Evolutionary conservation across 2,329 filamentous ascomycete genomes (phyloP).

Genomic region (Trichoderma oligosporum): DNA sequence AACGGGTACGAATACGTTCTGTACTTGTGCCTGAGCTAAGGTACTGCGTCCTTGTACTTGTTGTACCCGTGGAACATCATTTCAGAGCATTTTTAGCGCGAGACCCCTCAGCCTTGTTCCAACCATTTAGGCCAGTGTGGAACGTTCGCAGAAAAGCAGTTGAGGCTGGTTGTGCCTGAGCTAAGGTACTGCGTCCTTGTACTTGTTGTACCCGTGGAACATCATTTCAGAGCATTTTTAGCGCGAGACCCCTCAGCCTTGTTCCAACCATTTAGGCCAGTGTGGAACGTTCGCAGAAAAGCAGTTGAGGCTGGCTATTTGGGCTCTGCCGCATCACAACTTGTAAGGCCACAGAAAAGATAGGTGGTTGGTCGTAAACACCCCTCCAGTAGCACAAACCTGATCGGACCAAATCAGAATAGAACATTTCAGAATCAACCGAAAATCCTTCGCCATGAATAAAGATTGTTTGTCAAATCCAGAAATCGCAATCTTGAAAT

Average conservation of each 20-base stretch:
- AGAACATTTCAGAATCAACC: conserved; percentile 2
- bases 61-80: too few species aligned
- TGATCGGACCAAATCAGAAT: too few species aligned
- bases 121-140: neutral
- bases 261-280: neutral
- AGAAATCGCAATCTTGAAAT: conserved; percentile 4
- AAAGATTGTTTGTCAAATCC: neutral
- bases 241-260: conserved; percentile 15
- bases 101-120: conserved; percentile 18
- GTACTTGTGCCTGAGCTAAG: conserved; percentile 11
- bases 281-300: too few species aligned
- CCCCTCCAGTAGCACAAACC: too few species aligned
- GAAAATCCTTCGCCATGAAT: neutral
- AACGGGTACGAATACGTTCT: conserved; percentile 19
- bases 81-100: neutral
- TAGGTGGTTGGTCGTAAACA: too few species aligned
- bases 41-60: too few species aligned
- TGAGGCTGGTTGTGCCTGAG: conserved; percentile 6
- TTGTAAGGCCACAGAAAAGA: neutral
- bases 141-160: too few species aligned
- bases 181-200: too few species aligned
- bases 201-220: too few species aligned
- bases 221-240: neutral
- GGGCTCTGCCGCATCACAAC: conserved; percentile 9
- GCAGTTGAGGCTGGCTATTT: neutral